Evolutionary conservation across 2,329 filamentous ascomycete genomes (phyloP).

Genomic region (Tolypocladium amazonense): DNA sequence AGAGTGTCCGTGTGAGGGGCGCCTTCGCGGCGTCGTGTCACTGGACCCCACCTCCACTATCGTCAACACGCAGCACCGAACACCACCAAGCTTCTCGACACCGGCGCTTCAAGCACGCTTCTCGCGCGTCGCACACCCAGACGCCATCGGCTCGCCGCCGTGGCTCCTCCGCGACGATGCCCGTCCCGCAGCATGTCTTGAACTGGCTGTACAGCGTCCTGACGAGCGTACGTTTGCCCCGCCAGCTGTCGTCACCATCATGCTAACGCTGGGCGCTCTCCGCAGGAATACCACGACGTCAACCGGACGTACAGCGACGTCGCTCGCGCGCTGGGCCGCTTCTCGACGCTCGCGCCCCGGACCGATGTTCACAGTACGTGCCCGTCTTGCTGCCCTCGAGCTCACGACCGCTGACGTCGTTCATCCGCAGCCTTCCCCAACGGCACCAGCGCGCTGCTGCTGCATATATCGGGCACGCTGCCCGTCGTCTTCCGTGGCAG

Average conservation of each 20-base stretch:
- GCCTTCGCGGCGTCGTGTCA: not conserved
- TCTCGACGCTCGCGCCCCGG: conserved; percentile 69
- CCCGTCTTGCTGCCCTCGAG: conserved; percentile 1
- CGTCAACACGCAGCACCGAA: not conserved
- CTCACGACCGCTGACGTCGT: not conserved
- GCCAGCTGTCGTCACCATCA: not conserved
- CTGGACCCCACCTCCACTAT: not conserved
- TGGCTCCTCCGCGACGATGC: conserved; percentile 31
- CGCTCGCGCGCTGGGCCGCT: conserved; percentile 68
- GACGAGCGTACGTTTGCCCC: conserved; percentile 49
- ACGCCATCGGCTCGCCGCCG: not conserved
- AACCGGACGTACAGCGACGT: conserved; percentile 90
- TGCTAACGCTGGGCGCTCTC: not conserved
- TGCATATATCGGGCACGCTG: conserved; percentile 78
- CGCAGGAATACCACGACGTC: conserved; percentile 83
- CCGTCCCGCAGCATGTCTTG: conserved; percentile 79
- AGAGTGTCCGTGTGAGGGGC: not conserved
- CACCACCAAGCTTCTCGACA: not conserved
- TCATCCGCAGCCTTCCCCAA: conserved; percentile 67
- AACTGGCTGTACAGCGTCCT: conserved; percentile 94
- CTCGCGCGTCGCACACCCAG: not conserved
- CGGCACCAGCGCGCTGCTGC: conserved; percentile 74
- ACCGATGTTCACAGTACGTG: conserved; percentile 89
- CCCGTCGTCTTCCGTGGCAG: conserved; percentile 86
- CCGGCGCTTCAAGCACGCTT: not conserved